Percentiles rank a stretch among this genome's conserved stretches.
Conservation (phyloP, 225 moss, liverwort and hornwort genomes). For the Neckera pumila region DNA sequence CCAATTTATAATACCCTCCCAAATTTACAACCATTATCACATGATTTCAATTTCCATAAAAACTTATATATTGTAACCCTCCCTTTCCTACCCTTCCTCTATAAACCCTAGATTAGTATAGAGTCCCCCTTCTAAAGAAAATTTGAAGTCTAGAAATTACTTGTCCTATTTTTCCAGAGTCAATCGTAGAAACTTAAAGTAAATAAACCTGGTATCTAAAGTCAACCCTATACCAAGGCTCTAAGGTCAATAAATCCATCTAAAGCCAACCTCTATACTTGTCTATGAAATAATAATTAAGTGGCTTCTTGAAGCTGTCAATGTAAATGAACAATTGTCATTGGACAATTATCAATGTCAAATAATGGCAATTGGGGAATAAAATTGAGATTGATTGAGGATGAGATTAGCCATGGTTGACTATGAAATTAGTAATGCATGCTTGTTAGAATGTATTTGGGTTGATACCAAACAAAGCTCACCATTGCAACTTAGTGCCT, state of each 20-base stretch:
- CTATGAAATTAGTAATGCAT: neutral
- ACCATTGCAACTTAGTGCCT: neutral
- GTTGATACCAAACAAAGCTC: neutral
- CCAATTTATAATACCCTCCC: neutral
- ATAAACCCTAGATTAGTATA: neutral
- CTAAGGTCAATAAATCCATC: neutral
- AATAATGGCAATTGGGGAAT: rapidly evolving
- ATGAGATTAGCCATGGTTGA: neutral
- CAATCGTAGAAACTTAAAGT: rapidly evolving
- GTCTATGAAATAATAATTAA: rapidly evolving
- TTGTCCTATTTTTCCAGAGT: rapidly evolving
- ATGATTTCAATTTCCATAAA: neutral
- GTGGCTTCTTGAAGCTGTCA: rapidly evolving
- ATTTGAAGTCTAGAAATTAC: neutral
- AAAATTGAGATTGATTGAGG: neutral
- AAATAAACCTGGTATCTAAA: neutral
- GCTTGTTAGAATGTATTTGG: neutral
- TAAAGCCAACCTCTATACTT: neutral
- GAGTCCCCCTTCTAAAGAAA: neutral
- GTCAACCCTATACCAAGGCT: no score
- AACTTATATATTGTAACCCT: neutral
- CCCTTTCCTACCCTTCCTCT: neutral
- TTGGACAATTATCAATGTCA: neutral
- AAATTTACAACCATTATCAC: neutral
- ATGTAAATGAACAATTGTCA: rapidly evolving